Conservation (phyloP, 345 rosid species). For the Moringa oleifera region DNA sequence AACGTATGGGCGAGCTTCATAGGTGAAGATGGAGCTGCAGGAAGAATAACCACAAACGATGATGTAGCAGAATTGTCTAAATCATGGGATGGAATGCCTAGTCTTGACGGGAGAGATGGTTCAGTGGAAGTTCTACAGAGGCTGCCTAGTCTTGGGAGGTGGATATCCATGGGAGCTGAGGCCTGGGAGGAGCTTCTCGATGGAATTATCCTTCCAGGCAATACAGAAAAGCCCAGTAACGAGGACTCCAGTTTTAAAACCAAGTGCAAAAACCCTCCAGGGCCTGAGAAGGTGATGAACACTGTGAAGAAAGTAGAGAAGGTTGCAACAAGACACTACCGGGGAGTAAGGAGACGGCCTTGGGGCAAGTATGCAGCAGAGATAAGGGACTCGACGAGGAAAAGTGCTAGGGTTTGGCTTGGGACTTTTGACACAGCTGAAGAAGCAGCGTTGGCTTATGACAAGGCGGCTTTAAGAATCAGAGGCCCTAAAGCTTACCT, state of each 20-base stretch:
- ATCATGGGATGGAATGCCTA: slow-evolving; percentile 49
- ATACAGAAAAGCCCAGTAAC: slow-evolving; percentile 6
- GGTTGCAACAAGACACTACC: slow-evolving; percentile 39
- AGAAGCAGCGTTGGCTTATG: slow-evolving; percentile 89
- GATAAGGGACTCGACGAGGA: slow-evolving; percentile 67
- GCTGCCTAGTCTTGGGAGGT: slow-evolving; percentile 51
- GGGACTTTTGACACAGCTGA: slow-evolving; percentile 87
- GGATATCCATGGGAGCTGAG: slow-evolving; percentile 62
- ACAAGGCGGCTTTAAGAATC: slow-evolving; percentile 78
- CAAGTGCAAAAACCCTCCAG: slow-evolving; percentile 2
- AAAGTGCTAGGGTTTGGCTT: slow-evolving; percentile 80
- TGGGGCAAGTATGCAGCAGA: slow-evolving; percentile 94
- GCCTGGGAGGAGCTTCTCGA: slow-evolving; percentile 56
- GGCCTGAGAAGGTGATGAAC: slow-evolving; percentile 8
- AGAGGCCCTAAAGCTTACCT: slow-evolving; percentile 69
- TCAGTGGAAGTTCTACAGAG: slow-evolving; percentile 26
- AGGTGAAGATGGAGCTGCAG: slow-evolving; percentile 23
- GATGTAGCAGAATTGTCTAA: slow-evolving; percentile 12
- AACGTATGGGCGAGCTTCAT: slow-evolving; percentile 82
- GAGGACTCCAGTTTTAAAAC: slow-evolving; percentile 2
- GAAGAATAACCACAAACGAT: slow-evolving; percentile 1
- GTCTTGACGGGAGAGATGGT: slow-evolving; percentile 28
- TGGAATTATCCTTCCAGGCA: slow-evolving; percentile 11
- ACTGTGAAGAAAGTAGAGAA: slow-evolving; percentile 12
- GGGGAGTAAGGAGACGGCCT: slow-evolving; percentile 81